Conservation (phyloP, 2,329 filamentous ascomycete species). For the Alternaria sp. region DNA sequence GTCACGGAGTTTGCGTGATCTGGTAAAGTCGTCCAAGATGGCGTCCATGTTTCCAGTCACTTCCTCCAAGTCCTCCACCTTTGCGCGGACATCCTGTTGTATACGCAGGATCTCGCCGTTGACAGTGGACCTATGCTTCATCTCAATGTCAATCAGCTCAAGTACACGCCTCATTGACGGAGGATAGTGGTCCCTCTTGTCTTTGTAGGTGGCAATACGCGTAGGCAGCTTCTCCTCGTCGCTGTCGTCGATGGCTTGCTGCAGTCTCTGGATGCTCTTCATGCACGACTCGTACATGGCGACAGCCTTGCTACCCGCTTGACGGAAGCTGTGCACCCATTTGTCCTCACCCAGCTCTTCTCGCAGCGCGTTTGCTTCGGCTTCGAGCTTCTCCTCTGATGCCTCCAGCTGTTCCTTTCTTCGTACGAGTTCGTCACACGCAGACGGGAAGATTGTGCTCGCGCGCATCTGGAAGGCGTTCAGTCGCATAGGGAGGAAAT, state of each 20-base stretch:
- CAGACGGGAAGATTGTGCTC: conserved; percentile 81
- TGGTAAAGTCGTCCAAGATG: conserved; percentile 72
- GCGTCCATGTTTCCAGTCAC: conserved; percentile 81
- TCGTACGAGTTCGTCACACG: conserved; percentile 86
- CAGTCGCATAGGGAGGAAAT: conserved; percentile 94
- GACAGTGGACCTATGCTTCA: conserved; percentile 92
- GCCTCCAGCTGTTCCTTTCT: conserved; percentile 77
- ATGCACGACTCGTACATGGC: conserved; percentile 98
- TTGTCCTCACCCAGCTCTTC: conserved; percentile 94
- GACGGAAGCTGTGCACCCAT: conserved; percentile 95
- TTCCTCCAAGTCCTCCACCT: conserved; percentile 78
- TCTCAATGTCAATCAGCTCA: conserved; percentile 93
- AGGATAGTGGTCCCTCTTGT: conserved; percentile 92
- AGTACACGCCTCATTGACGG: conserved; percentile 91
- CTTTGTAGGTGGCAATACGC: conserved; percentile 91
- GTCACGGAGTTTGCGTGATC: conserved; percentile 81
- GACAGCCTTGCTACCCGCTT: conserved; percentile 87
- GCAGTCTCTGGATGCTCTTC: conserved; percentile 82
- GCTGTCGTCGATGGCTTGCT: conserved; percentile 78
- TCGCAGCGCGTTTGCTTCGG: conserved; percentile 86
- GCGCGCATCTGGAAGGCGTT: conserved; percentile 85
- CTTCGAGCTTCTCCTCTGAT: conserved; percentile 87
- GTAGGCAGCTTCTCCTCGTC: conserved; percentile 68
- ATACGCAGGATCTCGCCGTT: conserved; percentile 93
- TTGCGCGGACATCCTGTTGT: conserved; percentile 83